Conservation (phyloP, 257 asterid genomes). For the Vinca minor region DNA sequence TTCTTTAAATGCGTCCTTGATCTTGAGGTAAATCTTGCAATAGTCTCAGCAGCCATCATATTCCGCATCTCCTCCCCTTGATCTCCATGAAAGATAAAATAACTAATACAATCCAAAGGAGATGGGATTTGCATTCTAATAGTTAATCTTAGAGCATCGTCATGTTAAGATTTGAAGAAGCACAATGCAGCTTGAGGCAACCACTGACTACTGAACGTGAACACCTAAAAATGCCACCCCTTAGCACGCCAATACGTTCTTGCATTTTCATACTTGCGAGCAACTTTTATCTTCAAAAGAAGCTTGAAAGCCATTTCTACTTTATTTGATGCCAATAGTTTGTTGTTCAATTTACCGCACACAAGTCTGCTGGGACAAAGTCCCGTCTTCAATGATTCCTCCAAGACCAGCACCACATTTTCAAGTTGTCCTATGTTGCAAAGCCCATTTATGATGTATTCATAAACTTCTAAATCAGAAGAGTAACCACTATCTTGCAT, state of each 20-base stretch:
- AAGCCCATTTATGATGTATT: conserved; percentile 62
- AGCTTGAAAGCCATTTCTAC: conserved; percentile 70
- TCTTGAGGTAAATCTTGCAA: background rate
- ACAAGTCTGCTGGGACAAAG: conserved; percentile 63
- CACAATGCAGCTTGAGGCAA: background rate
- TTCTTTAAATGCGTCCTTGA: background rate
- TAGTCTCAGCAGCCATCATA: background rate
- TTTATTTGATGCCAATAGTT: conserved; percentile 55
- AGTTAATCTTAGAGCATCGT: background rate
- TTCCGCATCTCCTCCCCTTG: background rate
- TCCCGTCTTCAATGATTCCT: conserved; percentile 57
- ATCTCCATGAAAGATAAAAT: too few relatives aligned
- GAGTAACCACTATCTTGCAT: conserved; percentile 71
- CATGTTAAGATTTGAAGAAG: background rate
- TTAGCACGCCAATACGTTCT: too few relatives aligned
- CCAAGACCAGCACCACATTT: conserved; percentile 61
- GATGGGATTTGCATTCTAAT: background rate
- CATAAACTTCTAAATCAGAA: conserved; percentile 69
- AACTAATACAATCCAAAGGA: background rate
- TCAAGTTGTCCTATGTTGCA: conserved; percentile 79
- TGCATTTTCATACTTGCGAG: too few relatives aligned
- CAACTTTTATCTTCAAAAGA: too few relatives aligned
- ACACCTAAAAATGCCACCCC: conserved; percentile 58
- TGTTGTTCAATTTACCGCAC: conserved; percentile 72
- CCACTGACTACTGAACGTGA: background rate